Evolutionary conservation across 2,329 filamentous ascomycete species (phyloP), one percentile per base, ranked within the genome.

Genomic region (Cordyceps cicadae): DNA sequence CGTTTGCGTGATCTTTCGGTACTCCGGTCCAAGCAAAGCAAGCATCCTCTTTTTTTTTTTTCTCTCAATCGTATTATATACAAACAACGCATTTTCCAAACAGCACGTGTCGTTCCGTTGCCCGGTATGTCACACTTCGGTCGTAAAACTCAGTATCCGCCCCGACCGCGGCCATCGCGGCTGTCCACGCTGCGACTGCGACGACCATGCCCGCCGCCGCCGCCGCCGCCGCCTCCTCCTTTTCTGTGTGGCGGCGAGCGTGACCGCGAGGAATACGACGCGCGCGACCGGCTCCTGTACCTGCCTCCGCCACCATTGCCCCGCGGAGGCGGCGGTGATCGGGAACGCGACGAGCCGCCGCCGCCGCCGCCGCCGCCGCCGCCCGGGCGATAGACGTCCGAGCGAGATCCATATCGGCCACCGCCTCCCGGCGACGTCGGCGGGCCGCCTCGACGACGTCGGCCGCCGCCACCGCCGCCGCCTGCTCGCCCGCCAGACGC

Each of bases 381-480:
- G n/a, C n/a, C n/a, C n/a, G 86, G 86, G 6, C 86, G 80, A 70
- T 88, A 89, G 32, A 79, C 81, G 66, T 87, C 82, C 54, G 78
- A 76, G 63, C 78, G 70, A 60, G 75, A 67, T 9, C 76, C 78
- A 62, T 70, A 77, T 26, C 76, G 73, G 43, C 69, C 67, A 43
- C 70, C 68, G 54, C 55, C 67, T 46, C 56, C 67, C 43, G 72
- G 72, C 7, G 73, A 72, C 51, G 67, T 67, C 48, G 71, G 72
- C 61, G 72, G 72, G 59, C 74, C 75, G 50, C 56, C 48, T 32
- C 71, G 71, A 32, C 73, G 72, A 32, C 72, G 69, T 55, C 73
- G 69, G 17, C 75, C 71, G 58, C 72, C 74, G 45, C 70, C 51
- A 1, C 75, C 72, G 12, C 34, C 34, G 4, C 34, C 34, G 9